Evolutionary conservation across 345 rosid species (phyloP), one percentile per base, ranked within the genome.

Genomic region (Eucalyptus pauciflora): DNA sequence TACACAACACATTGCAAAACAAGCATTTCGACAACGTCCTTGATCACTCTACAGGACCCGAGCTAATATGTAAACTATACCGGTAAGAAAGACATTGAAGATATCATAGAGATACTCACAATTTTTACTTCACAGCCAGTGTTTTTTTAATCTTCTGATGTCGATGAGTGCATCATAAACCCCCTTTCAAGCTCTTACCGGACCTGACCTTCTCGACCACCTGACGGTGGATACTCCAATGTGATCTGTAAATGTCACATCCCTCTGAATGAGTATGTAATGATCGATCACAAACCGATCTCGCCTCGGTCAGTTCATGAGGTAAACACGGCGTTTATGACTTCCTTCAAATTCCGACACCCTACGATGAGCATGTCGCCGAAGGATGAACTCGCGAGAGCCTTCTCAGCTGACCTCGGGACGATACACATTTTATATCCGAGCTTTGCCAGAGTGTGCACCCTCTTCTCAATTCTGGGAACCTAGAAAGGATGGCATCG

Each of bases 391-490:
- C 89, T 86, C 80, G 91, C 90, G 6, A 96, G 89, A 67, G 91
- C 91, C 86, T 92, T 94, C 92, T 90, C 94, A 48, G 93, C 94
- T 31, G 97, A 92, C 89, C 92, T 90, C 5, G 99, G 99, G 79
- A 97, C 95, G 29, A 97, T 91, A 69, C 99, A 96, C 92, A 90
- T 94, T 86, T 90, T 92, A 83, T 96, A 97, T 33, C 99, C 99
- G 49, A 97, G 93, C 92, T 96, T 94, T 56, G 97, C 98, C 33
- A 95, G 91, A 2, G 98, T 96, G 86, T 91, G 88, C 13, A 95
- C 94, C 90, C 99, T 94, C 90, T 96, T 94, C 89, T 97, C 99
- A 93, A 97, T 96, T 89, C 96, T 91, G 4, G 97, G 93, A 29
- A 96, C 99, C 99, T 96, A 62, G 27, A 48, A 67, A 33, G 83